phyloP scores from a whole-genome alignment of 495 filamentous ascomycete genomes.

The Chaetomidium leptoderma region DNA sequence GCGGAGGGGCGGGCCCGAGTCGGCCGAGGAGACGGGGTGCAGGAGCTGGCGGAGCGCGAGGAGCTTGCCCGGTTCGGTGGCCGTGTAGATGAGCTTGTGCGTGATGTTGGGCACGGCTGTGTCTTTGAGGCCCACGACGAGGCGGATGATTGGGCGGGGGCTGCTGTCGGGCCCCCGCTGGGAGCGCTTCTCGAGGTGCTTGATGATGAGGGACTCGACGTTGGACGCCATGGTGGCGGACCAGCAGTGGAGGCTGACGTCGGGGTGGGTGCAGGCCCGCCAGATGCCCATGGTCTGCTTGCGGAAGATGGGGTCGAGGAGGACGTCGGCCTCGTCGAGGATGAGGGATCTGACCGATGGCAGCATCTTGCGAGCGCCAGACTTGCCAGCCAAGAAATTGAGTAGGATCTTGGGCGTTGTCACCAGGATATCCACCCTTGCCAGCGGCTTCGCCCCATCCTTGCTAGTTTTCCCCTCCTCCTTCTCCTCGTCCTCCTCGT shows the following conservation, averaged over 20 bases:
- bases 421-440: slow-evolving; percentile 79
- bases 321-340: slow-evolving; percentile 91
- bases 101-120: slow-evolving; percentile 86
- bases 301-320: slow-evolving; percentile 84
- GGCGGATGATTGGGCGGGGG: slow-evolving; percentile 61
- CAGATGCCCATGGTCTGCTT: slow-evolving; percentile 87
- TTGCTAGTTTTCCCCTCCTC: slow-evolving; percentile 13
- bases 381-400: slow-evolving; percentile 60
- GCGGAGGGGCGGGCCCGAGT: slow-evolving; percentile 58
- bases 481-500: slow-evolving; percentile 35
- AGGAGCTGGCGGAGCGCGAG: slow-evolving; percentile 87
- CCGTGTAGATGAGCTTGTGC: slow-evolving; percentile 85
- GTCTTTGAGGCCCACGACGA: slow-evolving; percentile 93
- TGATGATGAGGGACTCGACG: slow-evolving; percentile 68
- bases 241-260: slow-evolving; percentile 75
- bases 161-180: slow-evolving; percentile 36
- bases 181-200: slow-evolving; percentile 53
- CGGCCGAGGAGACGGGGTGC: slow-evolving; percentile 62
- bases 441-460: slow-evolving; percentile 39
- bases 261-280: slow-evolving; percentile 63
- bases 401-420: slow-evolving; percentile 79
- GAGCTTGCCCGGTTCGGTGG: slow-evolving; percentile 89
- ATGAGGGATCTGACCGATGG: slow-evolving; percentile 67
- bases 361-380: slow-evolving; percentile 45
- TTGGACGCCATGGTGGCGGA: slow-evolving; percentile 95